Base-by-base conservation (phyloP, 1,139 yeast species). In the Saccharomycopsis crataegensis region DNA sequence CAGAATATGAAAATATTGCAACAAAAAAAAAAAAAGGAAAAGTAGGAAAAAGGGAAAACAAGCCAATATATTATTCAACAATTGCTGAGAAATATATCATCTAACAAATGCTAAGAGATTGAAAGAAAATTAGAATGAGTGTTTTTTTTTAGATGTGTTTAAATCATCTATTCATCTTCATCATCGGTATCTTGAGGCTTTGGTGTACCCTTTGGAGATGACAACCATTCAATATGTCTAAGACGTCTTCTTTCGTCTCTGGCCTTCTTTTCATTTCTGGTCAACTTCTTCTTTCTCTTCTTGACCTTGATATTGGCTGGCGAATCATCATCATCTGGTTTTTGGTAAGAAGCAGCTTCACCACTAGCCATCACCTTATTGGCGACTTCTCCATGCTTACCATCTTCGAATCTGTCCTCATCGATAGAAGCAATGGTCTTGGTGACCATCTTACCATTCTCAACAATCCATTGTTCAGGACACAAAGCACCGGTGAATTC, bases 401-500 rank as follows among this genome's bases (percentile, higher is more conserved):
- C 80, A 67, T 88, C 96, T 67, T 86, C 97, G 62, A 91, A 91
- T 67, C 96, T 78, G 51, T 81, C 76, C 57, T 76, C 73, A 63
- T 89, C 38, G 31, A 54, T 43, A 33, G 36, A 37, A 8, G 51
- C 96, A 57, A 91, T 84, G 58, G 96, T 96, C 74, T 84, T 88
- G 64, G 86, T 90, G 34, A 86, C 84, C 71, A 93, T 84, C 59
- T 79, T 78, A 67, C 99, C 99, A 65, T 91, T 86, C 68, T 89
- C 96, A 56, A 93, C 96, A 64, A 86, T 82, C 99, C 99, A 93
- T 72, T 91, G 97, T 73, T 93, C 99, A 45, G 98, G 98, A 70
- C 98, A 91, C 63, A 93, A 74, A 2, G 99, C 98, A 56, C 97
- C 96, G 47, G 91, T 97, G 64, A 93, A 93, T 70, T 93, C 99